Conservation (phyloP, 139 green algal genomes). For the Nannochloris sp. region DNA sequence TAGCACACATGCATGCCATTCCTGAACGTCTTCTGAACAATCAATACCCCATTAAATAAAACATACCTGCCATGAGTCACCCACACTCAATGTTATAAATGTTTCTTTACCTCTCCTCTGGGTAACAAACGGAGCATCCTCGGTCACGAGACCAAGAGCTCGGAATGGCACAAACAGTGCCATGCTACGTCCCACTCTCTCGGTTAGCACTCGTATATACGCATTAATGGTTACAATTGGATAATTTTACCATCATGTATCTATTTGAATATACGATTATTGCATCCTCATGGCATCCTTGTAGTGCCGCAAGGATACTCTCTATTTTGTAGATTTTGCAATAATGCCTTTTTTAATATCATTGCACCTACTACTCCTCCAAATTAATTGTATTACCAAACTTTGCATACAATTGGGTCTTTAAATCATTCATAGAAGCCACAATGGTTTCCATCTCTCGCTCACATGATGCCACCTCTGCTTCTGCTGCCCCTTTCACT, state of each 20-base stretch:
- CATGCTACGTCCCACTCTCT: background rate
- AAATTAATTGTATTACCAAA: conserved; percentile 73
- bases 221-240: background rate
- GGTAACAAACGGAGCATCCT: conserved; percentile 72
- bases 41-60: background rate
- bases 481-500: conserved; percentile 18
- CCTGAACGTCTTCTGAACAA: background rate
- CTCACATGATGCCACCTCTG: conserved; percentile 25
- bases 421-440: conserved; percentile 47
- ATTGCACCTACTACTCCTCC: conserved; percentile 34
- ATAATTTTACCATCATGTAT: background rate
- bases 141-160: conserved; percentile 85
- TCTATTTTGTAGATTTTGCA: too few species aligned
- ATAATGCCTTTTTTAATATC: background rate
- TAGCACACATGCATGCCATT: conserved; percentile 4
- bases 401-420: conserved; percentile 60
- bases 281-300: too few species aligned
- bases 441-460: conserved; percentile 33
- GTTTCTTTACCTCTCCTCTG: conserved; percentile 66
- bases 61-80: conserved; percentile 84
- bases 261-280: too few species aligned
- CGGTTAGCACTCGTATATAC: background rate
- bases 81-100: conserved; percentile 79
- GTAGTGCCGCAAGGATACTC: too few species aligned
- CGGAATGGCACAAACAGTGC: conserved; percentile 22